Base-by-base conservation (phyloP, 139 green algal species). In the Haematococcus lacustris region DNA sequence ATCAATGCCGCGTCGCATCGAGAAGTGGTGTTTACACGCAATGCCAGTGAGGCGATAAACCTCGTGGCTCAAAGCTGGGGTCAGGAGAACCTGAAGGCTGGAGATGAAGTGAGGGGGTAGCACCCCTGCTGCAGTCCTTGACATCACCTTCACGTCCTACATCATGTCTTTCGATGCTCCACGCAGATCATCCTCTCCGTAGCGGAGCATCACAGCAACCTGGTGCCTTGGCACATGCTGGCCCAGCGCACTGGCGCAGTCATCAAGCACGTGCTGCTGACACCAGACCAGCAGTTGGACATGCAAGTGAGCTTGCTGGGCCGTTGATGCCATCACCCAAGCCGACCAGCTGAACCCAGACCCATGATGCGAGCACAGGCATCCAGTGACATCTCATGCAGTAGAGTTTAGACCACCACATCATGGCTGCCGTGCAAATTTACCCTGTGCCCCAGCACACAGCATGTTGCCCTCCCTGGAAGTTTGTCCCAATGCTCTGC, bases 221-320 rank as follows among this genome's bases (percentile, higher is more conserved):
- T 99, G 38, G 94, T 99, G 39, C 96, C 95, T 5, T 99, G 96
- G 96, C 96, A 99, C 87, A 61, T 99, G 51, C 68, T 98, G 64
- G 88, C 88, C 25, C 57, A 91, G 73, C 80, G 80, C 13, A 97
- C 87, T 30, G 93, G 95, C n/a, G 87, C 86, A 9, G 76, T 90
- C 43, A 72, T 98, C 41, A 85, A 82, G 57, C 82, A 88, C 75
- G 87, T 93, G 51, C 39, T 64, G 33, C 83, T 93, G 34, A 91
- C 66, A 70, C 32, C 80, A 86, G 38, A 88, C 68, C 79, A 92
- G 76, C 77, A 91, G 75, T 69, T 94, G 7, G 88, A 94, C 71
- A 88, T 93, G 82, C 40, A 88, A 68, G 74, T 75, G 67, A 3
- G 60, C 28, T 28, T n/a, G n/a, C n/a, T n/a, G n/a, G n/a, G n/a